Percentiles rank a stretch among this genome's conserved stretches.
phyloP scores from a whole-genome alignment of 169 alveolate species.

The Neospora caninum region DNA sequence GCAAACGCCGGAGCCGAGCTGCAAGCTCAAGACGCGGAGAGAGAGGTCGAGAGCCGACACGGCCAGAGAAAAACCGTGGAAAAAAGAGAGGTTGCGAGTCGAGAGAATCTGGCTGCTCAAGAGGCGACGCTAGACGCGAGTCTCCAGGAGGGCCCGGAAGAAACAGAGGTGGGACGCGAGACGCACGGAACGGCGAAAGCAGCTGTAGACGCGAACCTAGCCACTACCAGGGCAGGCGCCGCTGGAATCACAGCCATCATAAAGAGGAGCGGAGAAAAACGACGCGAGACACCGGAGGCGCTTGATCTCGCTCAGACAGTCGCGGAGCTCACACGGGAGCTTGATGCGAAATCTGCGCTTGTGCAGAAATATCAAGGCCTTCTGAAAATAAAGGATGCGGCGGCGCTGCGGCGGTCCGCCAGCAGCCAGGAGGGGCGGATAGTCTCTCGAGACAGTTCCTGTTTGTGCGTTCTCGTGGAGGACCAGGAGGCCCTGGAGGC shows the following conservation, averaged over 20 bases:
- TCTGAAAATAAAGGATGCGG: background rate
- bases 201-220: background rate
- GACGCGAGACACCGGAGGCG: background rate
- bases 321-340: background rate
- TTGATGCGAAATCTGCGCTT: conserved; percentile 7
- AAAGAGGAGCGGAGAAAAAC: background rate
- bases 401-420: background rate
- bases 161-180: background rate
- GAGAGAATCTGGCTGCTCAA: background rate
- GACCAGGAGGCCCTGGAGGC: no score
- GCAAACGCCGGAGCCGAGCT: background rate
- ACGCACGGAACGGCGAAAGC: background rate
- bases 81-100: background rate
- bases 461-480: no score
- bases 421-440: no score
- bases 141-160: background rate
- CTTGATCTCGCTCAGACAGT: background rate
- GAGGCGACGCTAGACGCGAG: background rate
- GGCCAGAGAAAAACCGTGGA: background rate
- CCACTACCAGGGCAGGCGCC: background rate
- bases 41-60: background rate
- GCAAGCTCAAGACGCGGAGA: background rate
- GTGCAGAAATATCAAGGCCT: background rate
- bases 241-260: background rate
- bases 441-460: no score